These are phyloP conservation scores for Xylaria sp. DNA, from an alignment of 2,329 filamentous ascomycete species.

Conservation along the genomic window DNA sequence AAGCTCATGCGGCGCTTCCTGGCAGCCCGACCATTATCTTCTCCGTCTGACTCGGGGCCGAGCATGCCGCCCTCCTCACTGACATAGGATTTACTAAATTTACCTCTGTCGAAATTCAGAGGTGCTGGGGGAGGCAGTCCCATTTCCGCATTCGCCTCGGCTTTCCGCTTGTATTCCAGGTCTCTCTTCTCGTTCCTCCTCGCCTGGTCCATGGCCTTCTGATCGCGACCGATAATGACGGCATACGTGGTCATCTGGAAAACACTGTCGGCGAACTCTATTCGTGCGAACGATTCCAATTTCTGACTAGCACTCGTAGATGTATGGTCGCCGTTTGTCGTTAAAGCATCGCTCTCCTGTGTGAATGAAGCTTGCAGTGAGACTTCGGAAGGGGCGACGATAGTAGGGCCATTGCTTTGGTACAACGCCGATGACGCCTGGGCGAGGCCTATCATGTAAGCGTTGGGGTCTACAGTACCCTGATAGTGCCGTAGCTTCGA, in stretches of 20 bases:
- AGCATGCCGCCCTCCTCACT: slow-evolving; percentile 72
- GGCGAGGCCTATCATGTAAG: slow-evolving; percentile 36
- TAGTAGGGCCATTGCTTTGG: slow-evolving; percentile 31
- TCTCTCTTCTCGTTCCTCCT: slow-evolving; percentile 53
- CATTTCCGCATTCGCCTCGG: slow-evolving; percentile 49
- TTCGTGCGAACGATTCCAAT: slow-evolving; percentile 59
- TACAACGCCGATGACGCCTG: slow-evolving; percentile 29
- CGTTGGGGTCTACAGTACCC: slow-evolving; percentile 37
- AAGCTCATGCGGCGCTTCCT: slow-evolving; percentile 51
- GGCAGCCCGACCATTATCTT: slow-evolving; percentile 49
- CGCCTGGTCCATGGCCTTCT: slow-evolving; percentile 59
- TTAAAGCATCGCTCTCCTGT: slow-evolving; percentile 36
- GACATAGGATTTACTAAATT: slow-evolving; percentile 66
- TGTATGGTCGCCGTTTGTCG: slow-evolving; percentile 38
- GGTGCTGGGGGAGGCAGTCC: slow-evolving; percentile 57
- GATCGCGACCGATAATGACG: slow-evolving; percentile 73
- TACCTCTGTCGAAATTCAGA: slow-evolving; percentile 53
- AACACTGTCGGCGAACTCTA: slow-evolving; percentile 74
- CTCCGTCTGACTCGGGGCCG: slow-evolving; percentile 62
- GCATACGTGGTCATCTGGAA: slow-evolving; percentile 79
- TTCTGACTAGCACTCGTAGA: slow-evolving; percentile 43
- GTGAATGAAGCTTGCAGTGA: slow-evolving; percentile 37
- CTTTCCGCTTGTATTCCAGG: slow-evolving; percentile 47
- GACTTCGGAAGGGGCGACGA: slow-evolving; percentile 39
- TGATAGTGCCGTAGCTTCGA: slow-evolving; percentile 29